Base-by-base conservation (phyloP, 1,139 yeast species). In the Debaryomycetaceae sp. region DNA sequence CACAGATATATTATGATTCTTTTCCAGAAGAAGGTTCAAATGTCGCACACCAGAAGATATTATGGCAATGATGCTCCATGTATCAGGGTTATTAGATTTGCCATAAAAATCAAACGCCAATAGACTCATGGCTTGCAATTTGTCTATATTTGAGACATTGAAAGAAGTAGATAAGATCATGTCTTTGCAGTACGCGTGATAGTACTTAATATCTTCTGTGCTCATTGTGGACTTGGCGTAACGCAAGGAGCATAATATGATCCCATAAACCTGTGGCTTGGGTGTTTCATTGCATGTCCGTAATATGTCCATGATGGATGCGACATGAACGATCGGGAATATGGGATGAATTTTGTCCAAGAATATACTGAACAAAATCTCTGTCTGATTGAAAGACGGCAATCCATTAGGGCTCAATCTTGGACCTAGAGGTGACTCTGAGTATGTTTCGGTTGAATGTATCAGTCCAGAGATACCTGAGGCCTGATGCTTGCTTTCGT, bases 81-180 rank as follows among this genome's bases (percentile, higher is more conserved):
- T 49, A 40, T 63, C 67, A 27, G 57, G 55, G 40, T 57, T 56
- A 38, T 59, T 61, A n/a, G 57, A 46, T 30, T 52, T 49, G 3
- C 67, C 61, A 44, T 54, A 57, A n/a, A 59, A 50, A 13, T 62
- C 54, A 36, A 55, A 56, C 1, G 67, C 65, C 34, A 63, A 43
- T 33, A 64, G 51, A 13, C 62, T 50, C 47, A 64, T 52, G 6
- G 66, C 53, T 40, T 57, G 60, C 8, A 63, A 46, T 39, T 63
- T 62, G 9, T 48, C 52, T 34, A 58, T 40, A 22, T 51, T 53
- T 11, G 57, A 51, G n/a, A 60, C 58, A 4, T 59, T 51, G 44
- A 53, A 56, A 41, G 66, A 63, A 7, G 44, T 37, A 24, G 56
- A 31, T 5, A 63, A 44, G 35, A 63, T 58, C 39, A 44, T 51